Percentiles rank a stretch among this genome's conserved stretches.
Evolutionary conservation across 768 basidiomycete genomes (phyloP).

Genomic region (Naematelia aurantialba): DNA sequence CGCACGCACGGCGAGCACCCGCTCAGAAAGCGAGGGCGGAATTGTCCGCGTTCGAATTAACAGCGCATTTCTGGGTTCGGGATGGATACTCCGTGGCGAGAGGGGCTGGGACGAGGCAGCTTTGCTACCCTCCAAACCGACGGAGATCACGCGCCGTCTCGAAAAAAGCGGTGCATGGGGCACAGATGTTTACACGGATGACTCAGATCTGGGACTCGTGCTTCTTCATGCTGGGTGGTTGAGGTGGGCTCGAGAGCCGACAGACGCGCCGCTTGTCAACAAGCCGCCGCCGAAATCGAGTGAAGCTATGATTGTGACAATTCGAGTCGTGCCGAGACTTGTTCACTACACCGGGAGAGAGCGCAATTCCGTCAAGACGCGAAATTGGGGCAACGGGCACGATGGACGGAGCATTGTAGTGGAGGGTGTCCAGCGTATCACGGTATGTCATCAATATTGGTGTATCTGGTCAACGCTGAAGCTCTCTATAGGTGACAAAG

Average conservation of each 20-base stretch:
- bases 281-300: conserved; percentile 8
- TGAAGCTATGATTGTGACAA: conserved; percentile 38
- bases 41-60: conserved; percentile 34
- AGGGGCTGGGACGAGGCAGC: conserved; percentile 36
- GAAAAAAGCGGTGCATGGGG: conserved; percentile 44
- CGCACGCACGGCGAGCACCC: conserved; percentile 11
- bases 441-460: conserved; percentile 34
- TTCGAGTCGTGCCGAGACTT: conserved; percentile 50
- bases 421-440: conserved; percentile 45
- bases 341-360: conserved; percentile 50
- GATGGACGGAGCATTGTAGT: conserved; percentile 52
- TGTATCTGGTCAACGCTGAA: not conserved
- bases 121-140: conserved; percentile 1
- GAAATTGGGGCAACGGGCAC: conserved; percentile 54
- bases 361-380: conserved; percentile 47
- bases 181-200: conserved; percentile 55
- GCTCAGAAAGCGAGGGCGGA: conserved; percentile 23
- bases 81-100: conserved; percentile 39
- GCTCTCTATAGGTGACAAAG: not conserved
- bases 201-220: conserved; percentile 51
- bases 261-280: not conserved
- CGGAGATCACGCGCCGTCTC: not conserved
- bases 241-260: conserved; percentile 23
- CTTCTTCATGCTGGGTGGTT: conserved; percentile 53
- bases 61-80: conserved; percentile 28